Percentiles rank a stretch among this genome's conserved stretches.
These are phyloP conservation scores for Saccharomyces jurei DNA, from an alignment of 805 yeast genomes.

Conservation along the genomic window DNA sequence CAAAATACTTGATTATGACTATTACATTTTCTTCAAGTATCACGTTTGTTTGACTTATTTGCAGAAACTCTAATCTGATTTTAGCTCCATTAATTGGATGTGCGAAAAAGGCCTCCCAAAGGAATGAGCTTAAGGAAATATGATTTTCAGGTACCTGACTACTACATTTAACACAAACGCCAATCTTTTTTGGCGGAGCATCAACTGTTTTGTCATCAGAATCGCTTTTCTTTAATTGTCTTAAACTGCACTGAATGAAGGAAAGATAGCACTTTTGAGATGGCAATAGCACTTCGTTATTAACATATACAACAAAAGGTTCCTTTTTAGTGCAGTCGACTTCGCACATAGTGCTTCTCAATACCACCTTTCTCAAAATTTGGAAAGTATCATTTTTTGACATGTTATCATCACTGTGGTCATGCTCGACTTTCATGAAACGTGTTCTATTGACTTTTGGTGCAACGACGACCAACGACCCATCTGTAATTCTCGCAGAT, in stretches of 20 bases:
- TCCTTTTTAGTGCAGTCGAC: not conserved
- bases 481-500: conserved; percentile 49
- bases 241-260: conserved; percentile 15
- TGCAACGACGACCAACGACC: conserved; percentile 67
- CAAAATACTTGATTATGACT: not conserved
- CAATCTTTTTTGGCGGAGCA: not conserved
- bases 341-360: conserved; percentile 3
- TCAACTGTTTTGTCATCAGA: conserved; percentile 5
- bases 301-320: not conserved
- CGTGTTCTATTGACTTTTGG: conserved; percentile 45
- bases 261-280: conserved; percentile 28
- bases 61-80: conserved; percentile 36
- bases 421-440: conserved; percentile 9
- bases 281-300: not conserved
- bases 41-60: not conserved
- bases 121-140: not conserved
- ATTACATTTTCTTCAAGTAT: not conserved
- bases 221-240: conserved; percentile 10
- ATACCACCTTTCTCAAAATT: conserved; percentile 6
- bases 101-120: conserved; percentile 9
- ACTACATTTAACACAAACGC: not conserved
- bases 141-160: not conserved
- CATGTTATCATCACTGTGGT: not conserved
- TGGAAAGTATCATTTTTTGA: not conserved
- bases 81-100: conserved; percentile 26